These are phyloP conservation scores for Geum urbanum DNA, from an alignment of 306 rosid species.

Conservation along the genomic window DNA sequence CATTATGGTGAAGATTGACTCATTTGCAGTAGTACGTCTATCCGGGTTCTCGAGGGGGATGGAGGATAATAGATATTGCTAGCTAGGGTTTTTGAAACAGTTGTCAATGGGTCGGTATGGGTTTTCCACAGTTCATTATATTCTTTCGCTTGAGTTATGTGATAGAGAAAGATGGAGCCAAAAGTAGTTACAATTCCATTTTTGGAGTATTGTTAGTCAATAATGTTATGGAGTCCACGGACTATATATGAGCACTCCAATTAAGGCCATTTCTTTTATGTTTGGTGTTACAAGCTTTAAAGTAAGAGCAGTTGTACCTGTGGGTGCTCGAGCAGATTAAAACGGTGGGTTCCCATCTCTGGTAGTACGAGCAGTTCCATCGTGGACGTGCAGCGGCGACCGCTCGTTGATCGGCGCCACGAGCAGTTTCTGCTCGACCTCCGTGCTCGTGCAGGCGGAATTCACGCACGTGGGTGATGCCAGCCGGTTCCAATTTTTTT, in stretches of 20 bases:
- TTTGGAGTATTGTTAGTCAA: conserved; percentile 16
- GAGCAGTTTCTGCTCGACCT: no score
- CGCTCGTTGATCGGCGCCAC: no score
- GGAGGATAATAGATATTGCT: not conserved
- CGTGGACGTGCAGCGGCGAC: no score
- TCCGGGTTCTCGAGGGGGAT: conserved; percentile 14
- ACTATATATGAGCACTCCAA: conserved; percentile 18
- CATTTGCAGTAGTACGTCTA: not conserved
- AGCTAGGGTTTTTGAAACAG: conserved; percentile 1
- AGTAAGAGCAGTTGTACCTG: not conserved
- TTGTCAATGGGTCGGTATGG: conserved; percentile 18
- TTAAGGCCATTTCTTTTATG: conserved; percentile 3
- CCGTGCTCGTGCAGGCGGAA: no score
- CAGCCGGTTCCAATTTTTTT: no score
- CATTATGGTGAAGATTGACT: conserved; percentile 9
- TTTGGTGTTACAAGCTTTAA: conserved; percentile 11
- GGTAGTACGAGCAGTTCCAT: no score
- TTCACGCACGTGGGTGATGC: no score
- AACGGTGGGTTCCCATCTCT: no score
- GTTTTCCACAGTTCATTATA: not conserved
- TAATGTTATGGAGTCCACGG: not conserved
- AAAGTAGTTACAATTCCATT: not conserved
- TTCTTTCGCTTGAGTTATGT: not conserved
- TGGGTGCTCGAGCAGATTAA: no score
- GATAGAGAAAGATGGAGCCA: not conserved